phyloP scores from a whole-genome alignment of 495 filamentous ascomycete species.

The Xanthoparmelia taractica region DNA sequence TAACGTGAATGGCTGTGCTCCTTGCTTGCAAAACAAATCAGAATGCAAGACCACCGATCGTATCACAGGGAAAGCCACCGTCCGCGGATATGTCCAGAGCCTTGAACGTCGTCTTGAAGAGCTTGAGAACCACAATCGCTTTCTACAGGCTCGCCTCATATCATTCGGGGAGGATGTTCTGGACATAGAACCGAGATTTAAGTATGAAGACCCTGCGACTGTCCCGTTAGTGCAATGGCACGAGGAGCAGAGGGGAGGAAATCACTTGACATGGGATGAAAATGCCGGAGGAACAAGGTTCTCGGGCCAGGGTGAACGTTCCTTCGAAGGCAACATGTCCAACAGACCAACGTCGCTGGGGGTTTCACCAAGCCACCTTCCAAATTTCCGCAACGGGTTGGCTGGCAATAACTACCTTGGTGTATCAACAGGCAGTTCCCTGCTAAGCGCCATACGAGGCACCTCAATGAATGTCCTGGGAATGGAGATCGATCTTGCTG shows the following conservation, averaged over 20 bases:
- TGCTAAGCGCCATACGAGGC: constrained; percentile 64
- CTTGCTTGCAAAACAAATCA: constrained; percentile 61
- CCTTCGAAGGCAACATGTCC: neutral
- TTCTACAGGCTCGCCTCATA: constrained; percentile 42
- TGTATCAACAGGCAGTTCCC: constrained; percentile 56
- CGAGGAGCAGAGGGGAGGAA: constrained; percentile 16
- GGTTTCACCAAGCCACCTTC: constrained; percentile 32
- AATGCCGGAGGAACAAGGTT: neutral
- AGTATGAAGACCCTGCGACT: constrained; percentile 10
- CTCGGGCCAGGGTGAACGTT: neutral
- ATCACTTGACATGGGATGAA: constrained; percentile 15
- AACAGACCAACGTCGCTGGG: constrained; percentile 1
- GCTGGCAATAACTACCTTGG: constrained; percentile 64
- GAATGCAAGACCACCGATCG: constrained; percentile 78
- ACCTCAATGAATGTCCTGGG: constrained; percentile 67
- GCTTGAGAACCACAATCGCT: constrained; percentile 43
- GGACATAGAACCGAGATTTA: neutral
- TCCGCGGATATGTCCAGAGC: constrained; percentile 47
- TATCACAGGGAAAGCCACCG: constrained; percentile 72
- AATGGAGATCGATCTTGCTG: constrained; percentile 67
- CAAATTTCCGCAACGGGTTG: constrained; percentile 46
- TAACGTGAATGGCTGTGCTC: constrained; percentile 61
- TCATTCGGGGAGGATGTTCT: constrained; percentile 27
- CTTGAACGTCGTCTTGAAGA: constrained; percentile 33
- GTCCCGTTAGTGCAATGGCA: constrained; percentile 21